These are phyloP conservation scores for Musa schizocarpa DNA, from an alignment of 176 grass and related monocot genomes.

Conservation along the genomic window DNA sequence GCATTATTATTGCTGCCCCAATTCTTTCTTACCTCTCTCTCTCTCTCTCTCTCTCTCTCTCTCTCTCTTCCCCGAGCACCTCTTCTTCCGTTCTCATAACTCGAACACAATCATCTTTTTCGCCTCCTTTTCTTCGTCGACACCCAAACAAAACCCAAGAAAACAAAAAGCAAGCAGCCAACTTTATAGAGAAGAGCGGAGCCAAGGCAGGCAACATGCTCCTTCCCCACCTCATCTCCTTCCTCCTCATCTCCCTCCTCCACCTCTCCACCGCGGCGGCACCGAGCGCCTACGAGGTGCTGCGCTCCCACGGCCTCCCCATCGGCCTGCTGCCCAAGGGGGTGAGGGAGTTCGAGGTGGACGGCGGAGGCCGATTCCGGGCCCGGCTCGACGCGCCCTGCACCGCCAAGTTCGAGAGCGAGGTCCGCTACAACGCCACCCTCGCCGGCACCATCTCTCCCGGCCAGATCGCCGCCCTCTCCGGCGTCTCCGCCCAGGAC, in stretches of 20 bases:
- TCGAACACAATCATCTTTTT: not conserved
- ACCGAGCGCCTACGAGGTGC: constrained; percentile 5
- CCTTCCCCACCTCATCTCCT: not conserved
- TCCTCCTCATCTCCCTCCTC: not conserved
- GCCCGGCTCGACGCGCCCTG: constrained; percentile 12
- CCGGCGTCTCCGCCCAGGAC: constrained; percentile 11
- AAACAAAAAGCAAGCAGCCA: not conserved
- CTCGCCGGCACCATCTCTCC: constrained; percentile 5
- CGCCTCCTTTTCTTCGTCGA: not conserved
- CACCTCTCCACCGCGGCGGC: not conserved
- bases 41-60: not conserved
- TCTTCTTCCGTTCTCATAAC: not conserved
- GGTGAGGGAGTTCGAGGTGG: constrained; percentile 3
- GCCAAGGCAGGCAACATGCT: not conserved
- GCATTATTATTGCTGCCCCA: not conserved
- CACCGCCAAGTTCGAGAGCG: constrained; percentile 14
- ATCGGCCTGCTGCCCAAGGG: constrained; percentile 14
- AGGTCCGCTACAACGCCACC: constrained; percentile 12
- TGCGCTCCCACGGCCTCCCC: constrained; percentile 16
- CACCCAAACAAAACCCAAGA: not conserved
- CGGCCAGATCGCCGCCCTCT: constrained; percentile 12
- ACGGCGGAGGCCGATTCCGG: constrained; percentile 8
- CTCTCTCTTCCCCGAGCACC: not conserved
- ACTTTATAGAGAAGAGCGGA: not conserved
- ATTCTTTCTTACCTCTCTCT: not conserved